A percentile compares a stretch with the other conserved stretches of the same genome.
phyloP scores from a whole-genome alignment of 1,139 yeast species.

The Scheffersomyces titani region DNA sequence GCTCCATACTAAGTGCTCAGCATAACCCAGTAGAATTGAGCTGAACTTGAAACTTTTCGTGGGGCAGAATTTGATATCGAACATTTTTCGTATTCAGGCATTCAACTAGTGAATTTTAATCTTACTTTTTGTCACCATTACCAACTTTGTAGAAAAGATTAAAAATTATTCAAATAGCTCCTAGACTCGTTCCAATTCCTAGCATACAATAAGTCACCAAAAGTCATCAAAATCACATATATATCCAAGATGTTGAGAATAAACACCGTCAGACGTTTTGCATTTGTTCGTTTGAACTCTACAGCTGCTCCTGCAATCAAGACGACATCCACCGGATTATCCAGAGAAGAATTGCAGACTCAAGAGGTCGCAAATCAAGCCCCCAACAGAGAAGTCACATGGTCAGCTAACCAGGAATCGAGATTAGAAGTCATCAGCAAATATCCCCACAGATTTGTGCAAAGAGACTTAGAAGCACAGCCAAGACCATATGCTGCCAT shows the following conservation, averaged over 20 bases:
- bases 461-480: slow-evolving; percentile 64
- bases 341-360: slow-evolving; percentile 35
- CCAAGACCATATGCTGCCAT: slow-evolving; percentile 87
- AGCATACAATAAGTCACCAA: not conserved
- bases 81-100: not conserved
- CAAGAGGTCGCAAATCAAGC: slow-evolving; percentile 57
- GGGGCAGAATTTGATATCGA: not conserved
- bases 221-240: not conserved
- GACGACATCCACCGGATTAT: slow-evolving; percentile 34
- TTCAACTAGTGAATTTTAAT: no score
- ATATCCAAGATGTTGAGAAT: not conserved
- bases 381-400: slow-evolving; percentile 68
- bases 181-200: not conserved
- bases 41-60: not conserved
- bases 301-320: slow-evolving; percentile 13
- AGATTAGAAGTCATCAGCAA: slow-evolving; percentile 57
- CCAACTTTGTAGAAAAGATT: slow-evolving; percentile 5
- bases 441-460: slow-evolving; percentile 68
- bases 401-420: slow-evolving; percentile 72
- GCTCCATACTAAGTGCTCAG: not conserved
- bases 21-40: not conserved
- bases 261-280: not conserved
- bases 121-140: not conserved
- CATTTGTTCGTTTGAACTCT: slow-evolving; percentile 15
- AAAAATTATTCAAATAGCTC: slow-evolving; percentile 3